These are phyloP conservation scores for Epichloe typhina DNA, from an alignment of 2,329 filamentous ascomycete species.

Conservation along the genomic window DNA sequence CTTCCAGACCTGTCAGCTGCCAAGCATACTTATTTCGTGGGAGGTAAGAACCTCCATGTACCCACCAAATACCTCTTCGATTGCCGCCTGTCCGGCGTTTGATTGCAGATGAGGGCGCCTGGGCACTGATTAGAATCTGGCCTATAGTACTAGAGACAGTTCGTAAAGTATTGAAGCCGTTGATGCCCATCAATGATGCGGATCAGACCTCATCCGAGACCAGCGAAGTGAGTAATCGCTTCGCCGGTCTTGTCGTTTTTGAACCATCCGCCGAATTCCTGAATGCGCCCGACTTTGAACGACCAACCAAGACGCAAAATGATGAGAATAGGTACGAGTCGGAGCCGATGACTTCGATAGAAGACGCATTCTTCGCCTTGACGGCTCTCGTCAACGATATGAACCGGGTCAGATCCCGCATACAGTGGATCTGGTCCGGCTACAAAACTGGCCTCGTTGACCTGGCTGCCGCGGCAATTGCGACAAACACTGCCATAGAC, in stretches of 20 bases:
- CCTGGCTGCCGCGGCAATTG: constrained; percentile 20
- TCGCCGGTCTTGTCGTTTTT: constrained; percentile 21
- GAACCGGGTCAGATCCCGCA: constrained; percentile 12
- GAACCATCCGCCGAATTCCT: constrained; percentile 25
- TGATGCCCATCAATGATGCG: constrained; percentile 4
- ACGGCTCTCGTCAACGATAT: constrained; percentile 18
- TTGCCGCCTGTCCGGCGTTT: not conserved
- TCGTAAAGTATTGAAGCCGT: constrained; percentile 15
- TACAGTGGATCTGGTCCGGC: constrained; percentile 20
- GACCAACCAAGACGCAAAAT: not conserved
- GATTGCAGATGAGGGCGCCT: not conserved
- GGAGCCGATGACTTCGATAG: constrained; percentile 12
- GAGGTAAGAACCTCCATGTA: constrained; percentile 19
- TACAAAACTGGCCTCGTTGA: constrained; percentile 14
- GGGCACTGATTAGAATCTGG: not conserved
- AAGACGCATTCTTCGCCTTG: constrained; percentile 17
- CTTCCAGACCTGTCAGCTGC: constrained; percentile 8
- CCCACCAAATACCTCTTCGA: not conserved
- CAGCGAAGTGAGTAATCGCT: constrained; percentile 16
- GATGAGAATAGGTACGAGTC: constrained; percentile 16
- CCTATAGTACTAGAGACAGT: constrained; percentile 22
- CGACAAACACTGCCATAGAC: constrained; percentile 23
- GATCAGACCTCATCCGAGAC: not conserved
- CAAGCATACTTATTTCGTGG: constrained; percentile 8
- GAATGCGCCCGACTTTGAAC: constrained; percentile 13